Percentiles rank a stretch among this genome's conserved stretches.
Conservation (phyloP, 257 asterid genomes). For the Solanum sparsipilum region DNA sequence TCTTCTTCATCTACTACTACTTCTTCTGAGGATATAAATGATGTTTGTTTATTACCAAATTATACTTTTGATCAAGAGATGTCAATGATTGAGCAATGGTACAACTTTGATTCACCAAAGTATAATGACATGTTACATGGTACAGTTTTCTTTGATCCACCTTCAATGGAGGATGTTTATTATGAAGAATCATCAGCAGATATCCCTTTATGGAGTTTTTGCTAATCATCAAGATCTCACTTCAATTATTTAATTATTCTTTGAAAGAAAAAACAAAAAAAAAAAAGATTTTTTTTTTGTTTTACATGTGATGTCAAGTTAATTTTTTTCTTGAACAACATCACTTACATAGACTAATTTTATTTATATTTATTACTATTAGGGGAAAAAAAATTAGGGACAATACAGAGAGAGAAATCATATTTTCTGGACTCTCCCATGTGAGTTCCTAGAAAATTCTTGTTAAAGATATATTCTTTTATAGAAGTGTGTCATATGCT, state of each 20-base stretch:
- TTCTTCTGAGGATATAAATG: not conserved
- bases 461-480: not conserved
- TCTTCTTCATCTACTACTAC: constrained; percentile 12
- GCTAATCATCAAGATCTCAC: constrained; percentile 16
- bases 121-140: constrained; percentile 41
- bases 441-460: constrained; percentile 16
- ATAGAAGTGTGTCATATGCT: not conserved
- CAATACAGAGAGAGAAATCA: not conserved
- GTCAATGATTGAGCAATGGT: constrained; percentile 31
- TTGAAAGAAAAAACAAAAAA: not conserved
- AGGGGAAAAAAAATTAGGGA: not conserved
- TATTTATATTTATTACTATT: not conserved
- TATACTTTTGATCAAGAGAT: not conserved
- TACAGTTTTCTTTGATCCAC: constrained; percentile 45
- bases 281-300: not conserved
- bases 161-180: constrained; percentile 23
- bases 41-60: not conserved
- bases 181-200: constrained; percentile 36
- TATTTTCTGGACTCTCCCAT: constrained; percentile 12
- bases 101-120: constrained; percentile 70
- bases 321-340: constrained; percentile 28
- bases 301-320: constrained; percentile 30
- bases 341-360: constrained; percentile 23
- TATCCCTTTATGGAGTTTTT: constrained; percentile 72
- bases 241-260: constrained; percentile 3